Conservation (phyloP, 2,329 filamentous ascomycete species). For the Ophiostoma piceae region DNA sequence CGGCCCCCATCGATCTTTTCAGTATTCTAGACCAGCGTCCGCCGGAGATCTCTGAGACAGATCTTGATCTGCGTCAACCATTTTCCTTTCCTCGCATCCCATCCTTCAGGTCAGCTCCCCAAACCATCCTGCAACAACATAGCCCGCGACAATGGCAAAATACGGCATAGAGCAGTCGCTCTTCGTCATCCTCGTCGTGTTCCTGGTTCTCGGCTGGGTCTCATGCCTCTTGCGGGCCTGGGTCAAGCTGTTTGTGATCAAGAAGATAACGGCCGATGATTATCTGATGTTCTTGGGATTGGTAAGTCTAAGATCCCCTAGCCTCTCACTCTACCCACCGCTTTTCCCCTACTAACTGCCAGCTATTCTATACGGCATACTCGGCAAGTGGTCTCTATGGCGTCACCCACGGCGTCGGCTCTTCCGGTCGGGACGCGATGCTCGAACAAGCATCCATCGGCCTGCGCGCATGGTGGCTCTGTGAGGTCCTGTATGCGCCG, state of each 20-base stretch:
- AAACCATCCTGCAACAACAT: neutral
- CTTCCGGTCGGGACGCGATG: conserved; percentile 28
- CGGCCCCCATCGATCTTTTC: neutral
- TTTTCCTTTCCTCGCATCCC: neutral
- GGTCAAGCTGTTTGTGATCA: conserved; percentile 42
- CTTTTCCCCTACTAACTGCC: neutral
- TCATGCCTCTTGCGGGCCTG: conserved; percentile 41
- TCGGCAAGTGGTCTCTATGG: conserved; percentile 34
- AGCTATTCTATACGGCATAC: conserved; percentile 37
- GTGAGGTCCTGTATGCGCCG: conserved; percentile 39
- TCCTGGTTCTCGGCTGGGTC: conserved; percentile 30
- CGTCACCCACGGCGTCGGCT: conserved; percentile 33
- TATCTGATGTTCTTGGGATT: conserved; percentile 43
- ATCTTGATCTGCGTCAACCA: neutral
- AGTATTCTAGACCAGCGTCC: neutral
- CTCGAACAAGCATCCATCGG: conserved; percentile 30
- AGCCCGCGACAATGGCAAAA: conserved; percentile 17
- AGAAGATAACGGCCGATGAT: conserved; percentile 43
- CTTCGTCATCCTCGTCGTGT: conserved; percentile 23
- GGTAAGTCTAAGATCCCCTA: conserved; percentile 33
- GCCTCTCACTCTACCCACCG: neutral
- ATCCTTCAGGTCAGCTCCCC: neutral
- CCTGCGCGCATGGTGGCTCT: conserved; percentile 38
- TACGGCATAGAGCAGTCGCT: conserved; percentile 24
- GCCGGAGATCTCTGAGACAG: neutral